Evolutionary conservation across 257 asterid genomes (phyloP).

Genomic region (Scutellaria barbata): DNA sequence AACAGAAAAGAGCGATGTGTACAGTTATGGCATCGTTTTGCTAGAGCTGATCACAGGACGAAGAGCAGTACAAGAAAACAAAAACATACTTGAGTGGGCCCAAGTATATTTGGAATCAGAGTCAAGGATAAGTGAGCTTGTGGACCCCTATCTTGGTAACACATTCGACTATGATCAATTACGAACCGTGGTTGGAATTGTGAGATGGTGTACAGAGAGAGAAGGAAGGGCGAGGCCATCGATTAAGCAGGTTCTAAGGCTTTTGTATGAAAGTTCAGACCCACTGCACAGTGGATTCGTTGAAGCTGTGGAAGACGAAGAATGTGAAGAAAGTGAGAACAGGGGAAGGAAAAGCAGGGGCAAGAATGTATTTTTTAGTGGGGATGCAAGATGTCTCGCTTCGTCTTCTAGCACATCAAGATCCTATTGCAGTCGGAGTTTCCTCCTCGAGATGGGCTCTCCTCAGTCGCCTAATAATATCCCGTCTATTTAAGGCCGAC

Average conservation of each 20-base stretch:
- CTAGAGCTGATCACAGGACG: conserved; percentile 76
- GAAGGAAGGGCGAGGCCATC: conserved; percentile 88
- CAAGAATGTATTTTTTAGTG: conserved; percentile 52
- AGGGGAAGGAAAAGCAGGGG: conserved; percentile 65
- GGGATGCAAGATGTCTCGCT: conserved; percentile 72
- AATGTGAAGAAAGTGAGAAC: conserved; percentile 48
- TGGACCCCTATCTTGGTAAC: conserved; percentile 70
- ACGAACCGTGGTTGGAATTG: conserved; percentile 54
- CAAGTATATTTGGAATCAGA: conserved; percentile 56
- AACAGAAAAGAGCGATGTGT: conserved; percentile 89
- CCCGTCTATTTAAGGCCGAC: conserved; percentile 47
- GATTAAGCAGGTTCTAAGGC: conserved; percentile 85
- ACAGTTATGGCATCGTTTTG: conserved; percentile 83
- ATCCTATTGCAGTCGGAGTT: conserved; percentile 83
- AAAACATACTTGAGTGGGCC: conserved; percentile 86
- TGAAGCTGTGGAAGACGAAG: conserved; percentile 76
- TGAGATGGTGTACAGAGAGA: conserved; percentile 82
- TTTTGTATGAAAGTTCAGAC: conserved; percentile 74
- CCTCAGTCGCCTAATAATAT: conserved; percentile 67
- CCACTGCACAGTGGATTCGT: conserved; percentile 75
- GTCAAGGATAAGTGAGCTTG: conserved; percentile 62
- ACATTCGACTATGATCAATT: conserved; percentile 79
- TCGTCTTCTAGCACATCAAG: conserved; percentile 93
- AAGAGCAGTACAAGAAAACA: conserved; percentile 81
- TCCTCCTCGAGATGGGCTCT: conserved; percentile 70